A percentile compares a stretch with the other conserved stretches of the same genome.
Evolutionary conservation across 1,139 yeast genomes (phyloP).

Genomic region (Kodamaea fungicola): DNA sequence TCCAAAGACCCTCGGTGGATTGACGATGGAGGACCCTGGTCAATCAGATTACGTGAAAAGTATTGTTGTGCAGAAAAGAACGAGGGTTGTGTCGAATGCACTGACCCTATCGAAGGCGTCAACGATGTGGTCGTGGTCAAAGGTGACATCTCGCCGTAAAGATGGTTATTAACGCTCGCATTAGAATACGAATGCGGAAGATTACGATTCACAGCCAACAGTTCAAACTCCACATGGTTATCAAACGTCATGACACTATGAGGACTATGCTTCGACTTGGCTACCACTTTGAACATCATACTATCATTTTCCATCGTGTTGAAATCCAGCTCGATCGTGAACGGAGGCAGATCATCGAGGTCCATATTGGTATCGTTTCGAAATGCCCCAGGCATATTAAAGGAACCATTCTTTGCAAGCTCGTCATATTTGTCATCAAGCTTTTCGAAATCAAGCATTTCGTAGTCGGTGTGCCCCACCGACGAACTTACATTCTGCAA

Average conservation of each 20-base stretch:
- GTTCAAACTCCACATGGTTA: neutral
- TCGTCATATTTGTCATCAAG: neutral
- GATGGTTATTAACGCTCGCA: conserved; percentile 9
- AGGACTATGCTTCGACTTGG: conserved; percentile 27
- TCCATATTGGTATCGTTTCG: conserved; percentile 31
- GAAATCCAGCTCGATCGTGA: conserved; percentile 35
- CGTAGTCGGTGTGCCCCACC: neutral
- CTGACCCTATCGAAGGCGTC: conserved; percentile 40
- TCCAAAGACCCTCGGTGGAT: conserved; percentile 36
- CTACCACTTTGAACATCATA: conserved; percentile 4
- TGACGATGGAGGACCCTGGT: conserved; percentile 29
- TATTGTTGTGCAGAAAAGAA: conserved; percentile 47
- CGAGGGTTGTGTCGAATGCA: conserved; percentile 45
- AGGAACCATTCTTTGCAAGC: conserved; percentile 9
- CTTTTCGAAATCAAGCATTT: neutral
- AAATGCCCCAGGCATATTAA: conserved; percentile 34
- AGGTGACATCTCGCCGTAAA: conserved; percentile 35
- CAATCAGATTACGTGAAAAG: conserved; percentile 37
- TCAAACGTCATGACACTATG: conserved; percentile 21
- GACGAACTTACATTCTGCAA: no score
- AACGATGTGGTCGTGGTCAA: conserved; percentile 45
- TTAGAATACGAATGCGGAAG: conserved; percentile 7
- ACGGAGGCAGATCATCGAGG: conserved; percentile 39
- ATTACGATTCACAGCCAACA: neutral
- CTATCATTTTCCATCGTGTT: conserved; percentile 10